phyloP scores from a whole-genome alignment of 768 basidiomycete genomes.

The Dendrothele bispora region DNA sequence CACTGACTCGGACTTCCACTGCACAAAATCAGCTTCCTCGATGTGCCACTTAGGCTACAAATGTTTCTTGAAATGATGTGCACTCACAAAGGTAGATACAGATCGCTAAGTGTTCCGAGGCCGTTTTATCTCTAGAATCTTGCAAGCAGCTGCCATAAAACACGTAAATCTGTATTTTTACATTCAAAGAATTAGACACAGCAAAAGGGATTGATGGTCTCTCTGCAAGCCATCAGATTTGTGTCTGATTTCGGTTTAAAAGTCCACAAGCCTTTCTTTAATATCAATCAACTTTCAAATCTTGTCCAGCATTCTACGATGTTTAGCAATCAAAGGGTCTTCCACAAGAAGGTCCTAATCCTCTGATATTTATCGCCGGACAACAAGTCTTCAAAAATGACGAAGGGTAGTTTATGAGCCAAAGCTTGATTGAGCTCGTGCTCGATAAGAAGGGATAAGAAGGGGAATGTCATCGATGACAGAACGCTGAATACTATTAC shows the following conservation, averaged over 20 bases:
- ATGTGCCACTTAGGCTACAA: too few species aligned
- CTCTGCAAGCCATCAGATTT: too few species aligned
- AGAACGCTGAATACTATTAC: slow-evolving; percentile 35
- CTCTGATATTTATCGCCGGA: slow-evolving; percentile 15
- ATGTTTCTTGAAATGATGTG: too few species aligned
- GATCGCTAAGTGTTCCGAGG: too few species aligned
- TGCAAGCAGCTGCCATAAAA: too few species aligned
- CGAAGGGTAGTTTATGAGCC: slow-evolving; percentile 30
- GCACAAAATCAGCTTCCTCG: too few species aligned
- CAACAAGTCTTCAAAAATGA: slow-evolving; percentile 31
- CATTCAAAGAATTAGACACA: too few species aligned
- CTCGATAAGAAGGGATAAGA: slow-evolving; percentile 49
- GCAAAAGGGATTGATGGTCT: too few species aligned
- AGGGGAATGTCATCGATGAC: slow-evolving; percentile 55
- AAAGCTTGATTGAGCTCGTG: slow-evolving; percentile 42
- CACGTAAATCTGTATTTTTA: too few species aligned
- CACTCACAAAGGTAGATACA: too few species aligned
- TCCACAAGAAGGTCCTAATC: slow-evolving; percentile 36
- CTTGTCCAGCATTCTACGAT: slow-evolving; percentile 29
- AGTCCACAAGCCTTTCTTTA: slow-evolving; percentile 23
- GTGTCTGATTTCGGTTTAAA: background rate
- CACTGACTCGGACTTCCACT: too few species aligned
- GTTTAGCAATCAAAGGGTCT: slow-evolving; percentile 32
- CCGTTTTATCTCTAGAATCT: too few species aligned
- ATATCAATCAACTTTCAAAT: slow-evolving; percentile 31